Conservation (phyloP, 108 stramenopile species). For the Pelagomonas calceolata region DNA sequence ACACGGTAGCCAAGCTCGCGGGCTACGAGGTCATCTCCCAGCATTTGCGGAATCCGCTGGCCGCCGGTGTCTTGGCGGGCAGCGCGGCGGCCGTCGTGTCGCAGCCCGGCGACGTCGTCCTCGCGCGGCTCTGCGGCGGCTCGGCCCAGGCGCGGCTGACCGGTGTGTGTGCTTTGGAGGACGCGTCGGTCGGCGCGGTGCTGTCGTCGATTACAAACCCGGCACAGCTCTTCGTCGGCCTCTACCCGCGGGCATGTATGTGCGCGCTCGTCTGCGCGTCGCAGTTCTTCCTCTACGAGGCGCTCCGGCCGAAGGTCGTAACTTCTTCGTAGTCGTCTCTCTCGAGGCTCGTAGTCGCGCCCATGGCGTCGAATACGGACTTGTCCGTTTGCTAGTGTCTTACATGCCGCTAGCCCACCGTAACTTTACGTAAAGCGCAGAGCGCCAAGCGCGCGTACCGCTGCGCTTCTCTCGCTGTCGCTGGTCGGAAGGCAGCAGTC, state of each 20-base stretch:
- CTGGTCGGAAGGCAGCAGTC: too few relatives aligned
- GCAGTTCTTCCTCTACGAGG: neutral
- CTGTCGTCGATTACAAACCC: neutral
- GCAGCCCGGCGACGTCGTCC: constrained; percentile 46
- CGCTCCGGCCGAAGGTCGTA: neutral
- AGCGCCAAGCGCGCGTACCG: too few relatives aligned
- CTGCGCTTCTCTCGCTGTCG: too few relatives aligned
- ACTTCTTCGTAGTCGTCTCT: too few relatives aligned
- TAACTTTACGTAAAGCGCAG: too few relatives aligned
- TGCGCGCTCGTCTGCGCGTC: neutral
- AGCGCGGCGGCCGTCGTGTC: constrained; percentile 45
- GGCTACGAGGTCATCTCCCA: constrained; percentile 35
- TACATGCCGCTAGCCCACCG: too few relatives aligned
- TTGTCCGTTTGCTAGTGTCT: too few relatives aligned
- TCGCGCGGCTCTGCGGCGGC: constrained; percentile 24
- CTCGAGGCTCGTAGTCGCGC: too few relatives aligned
- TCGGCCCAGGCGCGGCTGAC: neutral
- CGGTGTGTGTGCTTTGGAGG: neutral
- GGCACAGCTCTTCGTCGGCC: neutral
- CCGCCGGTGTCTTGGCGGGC: constrained; percentile 45
- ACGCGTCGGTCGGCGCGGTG: neutral
- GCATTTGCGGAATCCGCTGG: constrained; percentile 8
- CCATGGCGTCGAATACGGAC: too few relatives aligned
- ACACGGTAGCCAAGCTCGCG: constrained; percentile 54
- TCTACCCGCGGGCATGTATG: neutral